Evolutionary conservation across 805 yeast genomes (phyloP), one percentile per base, ranked within the genome.

Genomic region (Candida patagonica): DNA sequence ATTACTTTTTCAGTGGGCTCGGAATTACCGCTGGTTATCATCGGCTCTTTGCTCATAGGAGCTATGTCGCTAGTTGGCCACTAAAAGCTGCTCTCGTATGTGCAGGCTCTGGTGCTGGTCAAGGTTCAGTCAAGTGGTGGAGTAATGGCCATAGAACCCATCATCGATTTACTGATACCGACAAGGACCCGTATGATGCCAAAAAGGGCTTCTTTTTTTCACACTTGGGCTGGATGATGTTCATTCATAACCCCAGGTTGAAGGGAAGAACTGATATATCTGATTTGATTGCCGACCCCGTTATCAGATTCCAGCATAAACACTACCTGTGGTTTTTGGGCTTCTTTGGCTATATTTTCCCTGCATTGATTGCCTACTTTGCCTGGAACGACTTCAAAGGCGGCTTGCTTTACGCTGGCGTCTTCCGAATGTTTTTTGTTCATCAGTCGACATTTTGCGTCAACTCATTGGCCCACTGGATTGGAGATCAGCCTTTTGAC

Each of bases 131-230:
- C 9, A 69, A 78, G 53, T 72, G 80, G 73, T 86, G 94, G 94
- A 79, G 83, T 17, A 68, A 79, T 12, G 69, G 83, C 34, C 97
- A 88, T 65, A 67, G 94, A 44, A 87, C 92, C 3, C 96, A 88
- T 63, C 96, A 88, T 61, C 74, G 89, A 43, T 83, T 73, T 59
- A 79, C 92, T 31, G 95, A 88, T 55, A 80, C 94, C 0, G 94
- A 84, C 44, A 71, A 73, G 52, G 97, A 88, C 59, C 96, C 97
- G 1, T 86, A 84, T 61, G 78, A 78, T 53, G 79, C 82, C 27
- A 74, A 88, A 54, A 71, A 82, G 43, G 96, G 96, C 0, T 70
- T 86, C 51, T 61, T 73, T 52, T 87, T 76, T 73, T 76, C 89
- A 25, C 95, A 87, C 61, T 67, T 86, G 62, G 96, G 96, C 2